Evolutionary conservation across 1,139 yeast genomes (phyloP).

Genomic region (Komagataea norvegica): DNA sequence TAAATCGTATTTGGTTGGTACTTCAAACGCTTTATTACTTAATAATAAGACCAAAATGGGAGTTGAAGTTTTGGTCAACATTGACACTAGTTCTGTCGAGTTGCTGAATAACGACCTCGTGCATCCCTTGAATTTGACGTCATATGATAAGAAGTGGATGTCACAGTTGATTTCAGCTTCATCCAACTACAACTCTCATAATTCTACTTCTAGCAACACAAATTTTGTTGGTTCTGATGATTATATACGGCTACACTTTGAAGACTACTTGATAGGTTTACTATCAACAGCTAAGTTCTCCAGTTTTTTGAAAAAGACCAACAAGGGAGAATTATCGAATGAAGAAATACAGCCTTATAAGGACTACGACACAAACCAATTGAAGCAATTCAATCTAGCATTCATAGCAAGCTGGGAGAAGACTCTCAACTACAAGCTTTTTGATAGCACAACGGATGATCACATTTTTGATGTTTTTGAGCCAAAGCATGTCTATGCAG

Average conservation of each 20-base stretch:
- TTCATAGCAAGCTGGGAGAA: conserved; percentile 64
- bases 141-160: conserved; percentile 66
- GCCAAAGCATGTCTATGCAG: conserved; percentile 52
- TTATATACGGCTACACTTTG: conserved; percentile 80
- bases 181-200: conserved; percentile 20
- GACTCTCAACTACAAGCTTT: conserved; percentile 65
- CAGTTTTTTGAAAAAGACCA: conserved; percentile 43
- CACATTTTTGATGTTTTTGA: conserved; percentile 83
- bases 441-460: conserved; percentile 75
- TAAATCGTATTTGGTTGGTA: conserved; percentile 72
- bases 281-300: conserved; percentile 68
- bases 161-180: conserved; percentile 20
- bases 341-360: conserved; percentile 25
- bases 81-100: conserved; percentile 48
- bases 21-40: conserved; percentile 76
- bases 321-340: conserved; percentile 33
- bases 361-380: conserved; percentile 34
- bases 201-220: conserved; percentile 39
- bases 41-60: conserved; percentile 51
- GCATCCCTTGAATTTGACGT: conserved; percentile 46
- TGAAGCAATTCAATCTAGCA: conserved; percentile 45
- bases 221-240: conserved; percentile 80
- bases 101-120: conserved; percentile 39
- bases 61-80: conserved; percentile 52
- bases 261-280: conserved; percentile 78